Conservation (phyloP, 2,329 filamentous ascomycete genomes). For the Verticillium nubilum region DNA sequence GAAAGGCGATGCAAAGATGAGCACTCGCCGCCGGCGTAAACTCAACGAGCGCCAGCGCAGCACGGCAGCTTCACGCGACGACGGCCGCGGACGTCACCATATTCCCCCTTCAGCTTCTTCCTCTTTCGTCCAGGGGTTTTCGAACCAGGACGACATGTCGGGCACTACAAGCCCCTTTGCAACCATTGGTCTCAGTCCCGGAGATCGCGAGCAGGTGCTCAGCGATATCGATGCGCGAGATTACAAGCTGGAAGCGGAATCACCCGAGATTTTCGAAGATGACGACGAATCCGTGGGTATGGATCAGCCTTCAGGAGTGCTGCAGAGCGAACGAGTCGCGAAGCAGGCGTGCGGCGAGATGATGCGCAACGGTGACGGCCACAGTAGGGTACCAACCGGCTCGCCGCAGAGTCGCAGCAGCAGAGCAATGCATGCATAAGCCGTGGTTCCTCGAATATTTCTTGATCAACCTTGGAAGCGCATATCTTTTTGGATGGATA, state of each 20-base stretch:
- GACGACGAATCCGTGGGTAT: background rate
- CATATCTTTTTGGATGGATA: background rate
- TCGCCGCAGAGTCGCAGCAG: background rate
- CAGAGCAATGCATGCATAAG: background rate
- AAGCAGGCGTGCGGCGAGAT: background rate
- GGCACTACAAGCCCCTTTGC: background rate
- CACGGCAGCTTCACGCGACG: slow-evolving; percentile 5
- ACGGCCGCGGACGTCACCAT: slow-evolving; percentile 7
- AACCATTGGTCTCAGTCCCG: slow-evolving; percentile 8
- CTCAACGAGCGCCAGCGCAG: slow-evolving; percentile 20
- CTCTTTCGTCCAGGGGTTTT: background rate
- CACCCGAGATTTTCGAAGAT: background rate
- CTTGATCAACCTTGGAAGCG: background rate
- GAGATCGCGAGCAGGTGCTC: slow-evolving; percentile 10
- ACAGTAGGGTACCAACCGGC: background rate
- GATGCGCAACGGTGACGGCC: background rate
- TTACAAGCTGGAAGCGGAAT: background rate
- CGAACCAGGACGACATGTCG: background rate
- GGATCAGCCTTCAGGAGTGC: background rate
- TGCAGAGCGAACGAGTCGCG: background rate
- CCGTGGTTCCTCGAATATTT: background rate
- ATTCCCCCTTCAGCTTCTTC: background rate
- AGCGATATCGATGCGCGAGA: slow-evolving; percentile 11
- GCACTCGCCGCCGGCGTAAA: slow-evolving; percentile 34
- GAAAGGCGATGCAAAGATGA: slow-evolving; percentile 29